Evolutionary conservation across 768 basidiomycete genomes (phyloP), one percentile per base, ranked within the genome.

Genomic region (Boletellus ananiceps): DNA sequence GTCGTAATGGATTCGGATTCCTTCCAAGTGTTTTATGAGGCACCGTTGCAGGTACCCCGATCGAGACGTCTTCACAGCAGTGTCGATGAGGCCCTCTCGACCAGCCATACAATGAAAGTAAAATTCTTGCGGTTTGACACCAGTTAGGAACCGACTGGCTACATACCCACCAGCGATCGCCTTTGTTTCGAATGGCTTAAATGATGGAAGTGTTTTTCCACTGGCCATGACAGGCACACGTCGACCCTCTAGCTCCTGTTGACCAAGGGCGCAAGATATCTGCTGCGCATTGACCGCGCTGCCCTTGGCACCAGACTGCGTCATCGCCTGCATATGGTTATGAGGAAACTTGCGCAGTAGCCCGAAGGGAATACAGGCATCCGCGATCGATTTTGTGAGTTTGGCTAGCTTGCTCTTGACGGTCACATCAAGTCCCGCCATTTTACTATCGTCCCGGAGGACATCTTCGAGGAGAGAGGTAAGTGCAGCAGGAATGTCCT

Each of bases 31-130:
- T 69, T 99, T 99, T 76, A 99, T 94, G 57, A 99, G 75, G 72
- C 96, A 98, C 40, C 96, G 83, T 67, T 99, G 96, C 16, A 99
- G 80, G 68, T 99, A 99, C 16, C 96, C 96, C 4, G 96, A 98
- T 47, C 96, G 93, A 54, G 88, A 91, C 4, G 96, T 99, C 74
- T 99, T 99, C 66, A 99, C 95, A 33, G 96, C 96, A 5, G 96
- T 99, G 63, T 99, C 96, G 62, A 99, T 99, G 34, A 99, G 79
- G 63, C 96, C 96, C 74, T 99, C 96, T 58, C 96, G 83, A 45
- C 96, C 96, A 50, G 96, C 96, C 96, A 99, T 99, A 65, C 96
- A 98, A 71, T 99, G 96, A 78, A 99, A 99, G 74, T 96, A 99
- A 71, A 97, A 99, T 68, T 99, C 96, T 66, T 99, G 96, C 0